Base-by-base conservation (phyloP, 805 yeast species). In the Saturnispora gosingensis region DNA sequence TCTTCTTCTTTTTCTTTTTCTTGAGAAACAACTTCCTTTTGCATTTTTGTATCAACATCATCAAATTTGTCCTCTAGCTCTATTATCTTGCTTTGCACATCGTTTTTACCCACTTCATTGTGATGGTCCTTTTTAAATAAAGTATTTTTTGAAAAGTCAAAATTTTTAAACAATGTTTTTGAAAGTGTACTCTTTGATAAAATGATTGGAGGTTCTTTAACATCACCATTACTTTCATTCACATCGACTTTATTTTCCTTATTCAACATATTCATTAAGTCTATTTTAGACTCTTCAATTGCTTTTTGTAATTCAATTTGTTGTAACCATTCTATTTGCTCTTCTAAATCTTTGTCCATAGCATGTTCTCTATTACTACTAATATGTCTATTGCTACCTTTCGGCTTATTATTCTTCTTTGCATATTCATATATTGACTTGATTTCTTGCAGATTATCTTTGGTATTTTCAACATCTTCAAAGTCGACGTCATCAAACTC, bases 211-310 rank as follows among this genome's bases (percentile, higher is more conserved):
- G 59, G 58, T 10, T 59, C 59, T 25, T 51, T 53, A 3, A 50
- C 50, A 7, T 48, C 28, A 3, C 25, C 20, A 4, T 5, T 3
- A 38, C 16, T 9, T n/a, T 25, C 50, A 46, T 30, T 32, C 18
- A 38, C 30, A 25, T 20, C 32, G 2, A 48, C 54, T 25, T 7
- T 20, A 9, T 39, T 43, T 38, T 67, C 56, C 28, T 64, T 61
- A 25, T 65, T 59, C 48, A 65, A 52, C 52, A 67, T 51, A 4
- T 55, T 49, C 13, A 59, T 48, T 34, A 71, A 71, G 36, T 79
- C 82, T 49, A 62, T 58, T 52, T 74, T 73, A 2, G 80, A 75
- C 36, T 65, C 68, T 46, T 72, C 75, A 40, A 80, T 72, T 0
- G 85, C 83, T 39, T 59, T 59, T 53, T 66, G 64, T 30, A 81